Evolutionary conservation across 148 eudicot species (phyloP).

Genomic region (Silene latifolia): DNA sequence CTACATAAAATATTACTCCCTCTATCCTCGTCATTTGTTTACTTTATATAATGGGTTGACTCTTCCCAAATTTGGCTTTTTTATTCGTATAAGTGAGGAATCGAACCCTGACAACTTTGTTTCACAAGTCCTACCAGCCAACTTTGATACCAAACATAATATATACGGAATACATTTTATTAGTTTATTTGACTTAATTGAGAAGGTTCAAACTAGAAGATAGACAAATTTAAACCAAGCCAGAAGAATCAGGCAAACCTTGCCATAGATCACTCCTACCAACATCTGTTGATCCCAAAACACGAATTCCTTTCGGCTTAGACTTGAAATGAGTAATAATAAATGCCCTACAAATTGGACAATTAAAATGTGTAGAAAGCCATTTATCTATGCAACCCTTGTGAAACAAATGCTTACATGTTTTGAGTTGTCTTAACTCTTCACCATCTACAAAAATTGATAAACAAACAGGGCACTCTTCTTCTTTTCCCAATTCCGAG

Average conservation of each 20-base stretch:
- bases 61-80: no score
- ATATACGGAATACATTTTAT: no score
- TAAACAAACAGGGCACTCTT: slow-evolving; percentile 31
- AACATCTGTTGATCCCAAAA: not conserved
- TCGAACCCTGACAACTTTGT: no score
- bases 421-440: slow-evolving; percentile 19
- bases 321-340: not conserved
- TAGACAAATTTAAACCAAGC: slow-evolving; percentile 20
- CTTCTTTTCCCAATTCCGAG: slow-evolving; percentile 20
- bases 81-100: no score
- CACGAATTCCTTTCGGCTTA: slow-evolving; percentile 14
- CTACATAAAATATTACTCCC: no score
- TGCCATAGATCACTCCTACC: slow-evolving; percentile 28
- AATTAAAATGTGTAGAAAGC: slow-evolving; percentile 23
- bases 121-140: no score
- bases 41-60: no score
- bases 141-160: no score
- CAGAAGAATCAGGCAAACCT: slow-evolving; percentile 34
- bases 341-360: slow-evolving; percentile 31
- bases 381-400: slow-evolving; percentile 29
- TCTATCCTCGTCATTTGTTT: no score
- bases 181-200: no score
- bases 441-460: slow-evolving; percentile 20
- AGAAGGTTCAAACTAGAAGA: no score
- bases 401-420: slow-evolving; percentile 31